Percentiles rank a stretch among this genome's conserved stretches.
These are phyloP conservation scores for Xylaria sp. DNA, from an alignment of 2,329 filamentous ascomycete species.

Conservation along the genomic window DNA sequence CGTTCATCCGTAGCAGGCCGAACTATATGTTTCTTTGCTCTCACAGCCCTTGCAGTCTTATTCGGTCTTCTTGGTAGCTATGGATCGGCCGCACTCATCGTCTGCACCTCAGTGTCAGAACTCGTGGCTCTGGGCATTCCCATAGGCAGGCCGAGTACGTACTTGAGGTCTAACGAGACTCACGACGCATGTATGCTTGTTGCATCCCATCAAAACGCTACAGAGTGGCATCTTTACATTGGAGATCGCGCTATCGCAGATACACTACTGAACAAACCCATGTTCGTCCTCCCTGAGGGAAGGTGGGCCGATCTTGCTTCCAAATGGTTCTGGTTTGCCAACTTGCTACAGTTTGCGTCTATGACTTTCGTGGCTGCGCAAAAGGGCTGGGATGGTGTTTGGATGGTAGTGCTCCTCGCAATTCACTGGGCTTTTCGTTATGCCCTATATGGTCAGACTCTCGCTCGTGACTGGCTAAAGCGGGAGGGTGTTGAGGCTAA, in stretches of 20 bases:
- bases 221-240: slow-evolving; percentile 46
- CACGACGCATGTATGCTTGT: slow-evolving; percentile 48
- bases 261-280: slow-evolving; percentile 47
- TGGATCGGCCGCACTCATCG: slow-evolving; percentile 40
- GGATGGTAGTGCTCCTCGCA: slow-evolving; percentile 36
- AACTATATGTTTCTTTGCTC: not conserved
- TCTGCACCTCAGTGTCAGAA: slow-evolving; percentile 39
- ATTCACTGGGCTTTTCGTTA: slow-evolving; percentile 21
- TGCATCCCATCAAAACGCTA: slow-evolving; percentile 44
- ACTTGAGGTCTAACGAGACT: slow-evolving; percentile 44
- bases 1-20: not conserved
- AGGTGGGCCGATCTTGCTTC: slow-evolving; percentile 9
- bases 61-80: slow-evolving; percentile 36
- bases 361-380: slow-evolving; percentile 47
- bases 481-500: slow-evolving; percentile 35
- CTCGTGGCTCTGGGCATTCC: slow-evolving; percentile 32
- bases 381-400: slow-evolving; percentile 43
- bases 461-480: slow-evolving; percentile 12
- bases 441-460: not conserved
- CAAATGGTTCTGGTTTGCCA: slow-evolving; percentile 40
- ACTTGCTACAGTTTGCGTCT: slow-evolving; percentile 41
- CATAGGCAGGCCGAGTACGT: slow-evolving; percentile 37
- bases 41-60: slow-evolving; percentile 25
- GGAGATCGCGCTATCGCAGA: slow-evolving; percentile 46
- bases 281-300: slow-evolving; percentile 39